A percentile compares a stretch with the other conserved stretches of the same genome.
Evolutionary conservation across 371 early-diverging fungal species (phyloP).

Genomic region (Mucor piriformis): DNA sequence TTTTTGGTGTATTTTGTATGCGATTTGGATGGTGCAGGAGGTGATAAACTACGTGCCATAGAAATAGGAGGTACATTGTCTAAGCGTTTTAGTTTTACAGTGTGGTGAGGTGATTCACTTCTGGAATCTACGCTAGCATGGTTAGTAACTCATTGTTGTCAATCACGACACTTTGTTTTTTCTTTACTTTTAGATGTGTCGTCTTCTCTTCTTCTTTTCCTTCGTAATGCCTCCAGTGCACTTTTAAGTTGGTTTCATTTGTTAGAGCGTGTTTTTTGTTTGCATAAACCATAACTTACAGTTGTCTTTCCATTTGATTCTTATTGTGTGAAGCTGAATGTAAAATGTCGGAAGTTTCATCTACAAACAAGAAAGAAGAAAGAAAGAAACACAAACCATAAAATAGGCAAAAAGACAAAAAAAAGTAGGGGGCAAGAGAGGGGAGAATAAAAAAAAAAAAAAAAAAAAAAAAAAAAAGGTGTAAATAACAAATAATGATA

Average conservation of each 20-base stretch:
- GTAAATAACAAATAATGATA: conserved; percentile 1
- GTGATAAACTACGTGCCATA: conserved; percentile 23
- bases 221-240: conserved; percentile 24
- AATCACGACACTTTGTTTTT: conserved; percentile 5
- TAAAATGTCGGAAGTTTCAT: conserved; percentile 20
- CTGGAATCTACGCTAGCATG: not conserved
- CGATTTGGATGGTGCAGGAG: conserved; percentile 21
- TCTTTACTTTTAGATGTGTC: conserved; percentile 12
- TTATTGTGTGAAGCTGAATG: conserved; percentile 23
- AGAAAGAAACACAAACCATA: not conserved
- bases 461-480: not conserved
- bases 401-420: not conserved
- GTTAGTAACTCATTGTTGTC: too few relatives aligned
- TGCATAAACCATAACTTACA: conserved; percentile 5
- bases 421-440: not conserved
- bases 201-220: conserved; percentile 29
- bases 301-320: conserved; percentile 25
- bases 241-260: conserved; percentile 5
- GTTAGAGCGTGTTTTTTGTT: not conserved
- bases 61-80: conserved; percentile 12
- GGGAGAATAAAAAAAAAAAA: conserved; percentile 5
- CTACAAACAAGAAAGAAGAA: conserved; percentile 2
- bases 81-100: conserved; percentile 31
- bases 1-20: conserved; percentile 22
- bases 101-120: conserved; percentile 30